A percentile compares a stretch with the other conserved stretches of the same genome.
These are phyloP conservation scores for Aegilops tauschii DNA, from an alignment of 176 grass and related monocot species.

Conservation along the genomic window DNA sequence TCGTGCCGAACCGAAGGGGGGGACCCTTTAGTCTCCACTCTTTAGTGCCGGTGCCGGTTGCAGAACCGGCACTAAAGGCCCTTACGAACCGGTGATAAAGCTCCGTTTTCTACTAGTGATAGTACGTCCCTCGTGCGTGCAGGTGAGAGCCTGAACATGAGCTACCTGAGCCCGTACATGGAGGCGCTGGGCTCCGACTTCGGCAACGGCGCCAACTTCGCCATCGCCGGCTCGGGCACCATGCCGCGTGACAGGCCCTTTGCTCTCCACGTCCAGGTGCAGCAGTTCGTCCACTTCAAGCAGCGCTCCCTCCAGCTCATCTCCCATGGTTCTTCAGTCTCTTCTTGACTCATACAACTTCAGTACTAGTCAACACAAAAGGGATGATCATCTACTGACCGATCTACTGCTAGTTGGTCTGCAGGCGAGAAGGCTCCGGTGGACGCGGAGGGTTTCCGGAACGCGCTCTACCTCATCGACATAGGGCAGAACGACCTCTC, in stretches of 20 bases:
- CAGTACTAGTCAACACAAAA: background rate
- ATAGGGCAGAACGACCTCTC: constrained; percentile 75
- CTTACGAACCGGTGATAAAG: too few species aligned
- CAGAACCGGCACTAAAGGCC: too few species aligned
- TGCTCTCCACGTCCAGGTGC: constrained; percentile 57
- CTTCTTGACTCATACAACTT: background rate
- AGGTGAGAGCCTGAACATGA: constrained; percentile 68
- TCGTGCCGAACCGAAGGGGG: too few species aligned
- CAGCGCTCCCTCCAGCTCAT: constrained; percentile 53
- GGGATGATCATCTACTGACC: background rate
- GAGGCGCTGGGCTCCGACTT: constrained; percentile 66
- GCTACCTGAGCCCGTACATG: constrained; percentile 78
- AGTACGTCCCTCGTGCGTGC: background rate
- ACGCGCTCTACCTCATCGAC: constrained; percentile 63
- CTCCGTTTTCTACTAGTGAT: too few species aligned
- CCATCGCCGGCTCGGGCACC: constrained; percentile 48
- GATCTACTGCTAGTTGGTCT: background rate
- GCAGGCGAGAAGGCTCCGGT: constrained; percentile 13
- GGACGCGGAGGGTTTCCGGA: constrained; percentile 42
- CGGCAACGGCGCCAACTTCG: constrained; percentile 65
- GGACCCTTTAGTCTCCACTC: too few species aligned
- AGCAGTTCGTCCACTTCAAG: constrained; percentile 69
- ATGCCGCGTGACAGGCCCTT: constrained; percentile 43
- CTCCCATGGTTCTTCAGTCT: background rate
- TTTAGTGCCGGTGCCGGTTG: too few species aligned